phyloP scores from a whole-genome alignment of 352 stramenopile genomes.

The Nothophytophthora sp. region DNA sequence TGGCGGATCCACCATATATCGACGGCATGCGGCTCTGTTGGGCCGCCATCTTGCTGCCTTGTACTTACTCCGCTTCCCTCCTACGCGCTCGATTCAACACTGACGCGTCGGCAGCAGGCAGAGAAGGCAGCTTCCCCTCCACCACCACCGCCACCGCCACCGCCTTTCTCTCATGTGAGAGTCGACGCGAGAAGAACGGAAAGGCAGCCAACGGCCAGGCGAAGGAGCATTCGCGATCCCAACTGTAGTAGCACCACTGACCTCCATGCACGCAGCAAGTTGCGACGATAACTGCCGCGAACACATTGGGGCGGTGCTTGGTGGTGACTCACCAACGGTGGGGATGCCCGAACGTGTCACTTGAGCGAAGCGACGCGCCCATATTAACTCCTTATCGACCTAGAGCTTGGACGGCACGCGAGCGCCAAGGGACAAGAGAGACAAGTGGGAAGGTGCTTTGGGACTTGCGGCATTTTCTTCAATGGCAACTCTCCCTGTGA shows the following conservation, averaged over 20 bases:
- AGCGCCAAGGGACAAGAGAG: too few species aligned
- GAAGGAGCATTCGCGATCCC: conserved; percentile 1
- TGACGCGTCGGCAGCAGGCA: conserved; percentile 7
- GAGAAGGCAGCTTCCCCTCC: background rate
- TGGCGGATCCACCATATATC: conserved; percentile 13
- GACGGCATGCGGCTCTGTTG: conserved; percentile 10
- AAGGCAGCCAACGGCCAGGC: conserved; percentile 21
- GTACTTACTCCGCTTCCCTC: background rate
- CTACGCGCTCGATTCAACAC: conserved; percentile 17
- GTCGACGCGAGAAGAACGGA: conserved; percentile 6
- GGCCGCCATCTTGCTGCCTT: conserved; percentile 24
- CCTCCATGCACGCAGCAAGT: background rate
- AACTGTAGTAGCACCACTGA: conserved; percentile 24
- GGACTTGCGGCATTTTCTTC: too few species aligned
- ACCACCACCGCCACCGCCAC: conserved; percentile 10
- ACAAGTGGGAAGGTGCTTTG: too few species aligned
- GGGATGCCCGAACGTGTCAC: background rate
- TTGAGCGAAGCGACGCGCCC: conserved; percentile 24
- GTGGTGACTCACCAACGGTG: too few species aligned
- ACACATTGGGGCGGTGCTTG: too few species aligned
- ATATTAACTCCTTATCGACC: too few species aligned
- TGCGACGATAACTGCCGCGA: background rate
- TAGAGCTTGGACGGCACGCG: too few species aligned
- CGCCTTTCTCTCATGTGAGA: conserved; percentile 30
- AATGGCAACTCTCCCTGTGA: too few species aligned